Percentiles rank a stretch among this genome's conserved stretches.
Evolutionary conservation across 345 rosid genomes (phyloP).

Genomic region (Eucalyptus viminalis): DNA sequence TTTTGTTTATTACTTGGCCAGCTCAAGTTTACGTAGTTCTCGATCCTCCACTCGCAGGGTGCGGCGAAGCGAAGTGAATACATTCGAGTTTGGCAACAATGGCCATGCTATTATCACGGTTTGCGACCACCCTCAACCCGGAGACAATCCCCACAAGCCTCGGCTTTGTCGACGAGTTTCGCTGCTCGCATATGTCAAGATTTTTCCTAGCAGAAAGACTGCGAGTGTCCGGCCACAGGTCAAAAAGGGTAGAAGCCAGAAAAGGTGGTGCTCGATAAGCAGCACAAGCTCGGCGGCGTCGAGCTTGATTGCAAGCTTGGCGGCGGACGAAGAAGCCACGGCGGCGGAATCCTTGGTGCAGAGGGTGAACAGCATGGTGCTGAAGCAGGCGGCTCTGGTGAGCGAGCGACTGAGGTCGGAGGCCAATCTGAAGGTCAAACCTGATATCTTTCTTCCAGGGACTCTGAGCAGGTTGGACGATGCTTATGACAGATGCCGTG

Average conservation of each 20-base stretch:
- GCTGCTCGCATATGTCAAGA: slow-evolving; percentile 4
- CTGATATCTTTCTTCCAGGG: slow-evolving; percentile 34
- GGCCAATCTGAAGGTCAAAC: slow-evolving; percentile 36
- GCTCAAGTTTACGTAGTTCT: not conserved
- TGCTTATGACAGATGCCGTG: slow-evolving; percentile 44
- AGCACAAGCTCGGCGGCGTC: slow-evolving; percentile 32
- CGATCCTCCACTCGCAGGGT: not conserved
- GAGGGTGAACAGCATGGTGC: slow-evolving; percentile 64
- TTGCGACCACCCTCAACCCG: slow-evolving; percentile 8
- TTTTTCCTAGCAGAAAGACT: not conserved
- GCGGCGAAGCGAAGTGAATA: not conserved
- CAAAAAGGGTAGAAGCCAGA: slow-evolving; percentile 6
- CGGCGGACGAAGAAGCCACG: slow-evolving; percentile 14
- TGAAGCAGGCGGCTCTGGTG: slow-evolving; percentile 78
- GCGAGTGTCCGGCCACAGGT: not conserved
- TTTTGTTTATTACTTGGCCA: not conserved
- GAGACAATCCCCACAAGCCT: slow-evolving; percentile 3
- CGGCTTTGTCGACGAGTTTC: slow-evolving; percentile 10
- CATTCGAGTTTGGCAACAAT: slow-evolving; percentile 8
- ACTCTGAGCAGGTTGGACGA: slow-evolving; percentile 37
- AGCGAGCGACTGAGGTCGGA: slow-evolving; percentile 30
- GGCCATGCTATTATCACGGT: slow-evolving; percentile 20
- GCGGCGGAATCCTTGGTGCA: slow-evolving; percentile 53
- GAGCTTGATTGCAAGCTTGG: too few species aligned
- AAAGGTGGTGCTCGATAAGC: not conserved